Evolutionary conservation across 2,329 filamentous ascomycete species (phyloP).

Genomic region (Thelonectria olida): DNA sequence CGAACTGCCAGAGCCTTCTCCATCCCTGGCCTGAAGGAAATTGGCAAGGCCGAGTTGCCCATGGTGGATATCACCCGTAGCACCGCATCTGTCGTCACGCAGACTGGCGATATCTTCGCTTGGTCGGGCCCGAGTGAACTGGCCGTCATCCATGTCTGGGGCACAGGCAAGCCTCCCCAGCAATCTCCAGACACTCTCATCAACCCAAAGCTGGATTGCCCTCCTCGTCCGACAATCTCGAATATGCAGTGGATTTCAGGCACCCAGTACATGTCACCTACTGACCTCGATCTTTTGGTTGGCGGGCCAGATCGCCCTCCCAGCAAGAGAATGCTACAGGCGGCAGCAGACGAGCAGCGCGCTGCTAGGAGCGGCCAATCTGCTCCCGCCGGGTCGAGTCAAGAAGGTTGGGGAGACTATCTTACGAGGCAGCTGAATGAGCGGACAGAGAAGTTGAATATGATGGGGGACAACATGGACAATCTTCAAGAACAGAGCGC

Average conservation of each 20-base stretch:
- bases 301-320: slow-evolving; percentile 88
- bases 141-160: slow-evolving; percentile 85
- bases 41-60: slow-evolving; percentile 73
- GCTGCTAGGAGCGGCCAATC: slow-evolving; percentile 54
- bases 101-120: slow-evolving; percentile 82
- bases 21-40: slow-evolving; percentile 87
- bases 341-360: slow-evolving; percentile 78
- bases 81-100: slow-evolving; percentile 74
- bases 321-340: slow-evolving; percentile 87
- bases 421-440: slow-evolving; percentile 89
- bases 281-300: slow-evolving; percentile 90
- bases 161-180: slow-evolving; percentile 71
- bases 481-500: slow-evolving; percentile 81
- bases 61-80: slow-evolving; percentile 80
- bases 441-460: slow-evolving; percentile 84
- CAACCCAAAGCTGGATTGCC: slow-evolving; percentile 78
- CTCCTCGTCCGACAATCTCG: slow-evolving; percentile 89
- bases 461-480: slow-evolving; percentile 88
- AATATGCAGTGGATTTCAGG: slow-evolving; percentile 97
- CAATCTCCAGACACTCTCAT: slow-evolving; percentile 77
- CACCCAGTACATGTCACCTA: slow-evolving; percentile 87
- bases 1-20: slow-evolving; percentile 82
- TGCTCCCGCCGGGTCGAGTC: slow-evolving; percentile 42
- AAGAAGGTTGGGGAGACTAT: slow-evolving; percentile 80
- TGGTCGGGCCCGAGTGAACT: slow-evolving; percentile 92